Conservation (phyloP, 2,329 filamentous ascomycete species). For the Plectosphaerella plurivora region DNA sequence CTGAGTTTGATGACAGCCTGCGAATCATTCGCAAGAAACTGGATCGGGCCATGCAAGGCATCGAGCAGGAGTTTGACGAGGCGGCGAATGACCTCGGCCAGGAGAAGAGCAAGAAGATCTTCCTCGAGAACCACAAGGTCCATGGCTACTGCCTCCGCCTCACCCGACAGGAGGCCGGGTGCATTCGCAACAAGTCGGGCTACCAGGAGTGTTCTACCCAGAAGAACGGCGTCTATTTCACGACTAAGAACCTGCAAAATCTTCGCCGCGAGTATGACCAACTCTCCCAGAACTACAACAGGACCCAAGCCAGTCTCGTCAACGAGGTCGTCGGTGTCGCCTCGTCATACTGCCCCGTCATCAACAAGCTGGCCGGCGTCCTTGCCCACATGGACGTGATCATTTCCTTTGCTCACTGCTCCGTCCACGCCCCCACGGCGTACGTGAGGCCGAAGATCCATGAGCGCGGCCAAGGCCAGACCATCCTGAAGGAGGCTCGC, state of each 20-base stretch:
- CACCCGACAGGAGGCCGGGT: constrained; percentile 84
- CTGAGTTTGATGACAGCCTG: constrained; percentile 89
- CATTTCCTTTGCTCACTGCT: constrained; percentile 86
- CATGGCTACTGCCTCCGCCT: constrained; percentile 96
- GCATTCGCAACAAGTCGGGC: constrained; percentile 83
- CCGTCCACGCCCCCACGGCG: constrained; percentile 85
- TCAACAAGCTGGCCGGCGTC: constrained; percentile 83
- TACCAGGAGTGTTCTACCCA: constrained; percentile 97
- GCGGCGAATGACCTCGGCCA: constrained; percentile 80
- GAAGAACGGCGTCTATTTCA: constrained; percentile 99
- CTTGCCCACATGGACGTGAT: constrained; percentile 94
- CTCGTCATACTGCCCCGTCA: constrained; percentile 87
- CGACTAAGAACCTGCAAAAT: constrained; percentile 73
- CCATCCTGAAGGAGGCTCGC: constrained; percentile 84
- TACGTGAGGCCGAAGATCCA: constrained; percentile 93
- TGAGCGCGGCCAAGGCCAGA: constrained; percentile 79
- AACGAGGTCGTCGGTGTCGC: constrained; percentile 90
- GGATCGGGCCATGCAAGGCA: constrained; percentile 76
- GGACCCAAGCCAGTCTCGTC: constrained; percentile 86
- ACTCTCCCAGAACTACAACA: constrained; percentile 88
- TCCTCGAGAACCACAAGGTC: constrained; percentile 91
- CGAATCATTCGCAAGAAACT: constrained; percentile 87
- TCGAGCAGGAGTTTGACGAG: constrained; percentile 74
- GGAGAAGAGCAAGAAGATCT: constrained; percentile 97
- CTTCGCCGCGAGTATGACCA: constrained; percentile 91